Evolutionary conservation across 75 land plant genomes (phyloP).

Genomic region (Pinus taeda): DNA sequence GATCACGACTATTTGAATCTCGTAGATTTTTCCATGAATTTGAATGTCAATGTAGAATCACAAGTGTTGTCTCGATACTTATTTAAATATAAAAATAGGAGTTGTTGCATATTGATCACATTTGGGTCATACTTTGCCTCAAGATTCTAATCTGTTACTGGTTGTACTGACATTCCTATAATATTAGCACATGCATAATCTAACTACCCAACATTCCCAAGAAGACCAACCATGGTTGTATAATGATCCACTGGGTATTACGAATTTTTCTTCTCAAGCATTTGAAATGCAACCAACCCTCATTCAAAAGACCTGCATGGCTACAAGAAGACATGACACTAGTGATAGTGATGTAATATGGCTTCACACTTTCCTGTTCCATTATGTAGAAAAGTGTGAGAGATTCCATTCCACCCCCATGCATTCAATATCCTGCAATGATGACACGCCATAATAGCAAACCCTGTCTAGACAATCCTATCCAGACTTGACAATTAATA

Average conservation of each 20-base stretch:
- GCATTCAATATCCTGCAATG: conserved; percentile 32
- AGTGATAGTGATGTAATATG: conserved; percentile 16
- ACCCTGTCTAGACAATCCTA: conserved; percentile 23
- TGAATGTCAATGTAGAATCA: too few species aligned
- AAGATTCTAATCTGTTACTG: not conserved
- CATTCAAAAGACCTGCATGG: not conserved
- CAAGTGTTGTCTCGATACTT: too few species aligned
- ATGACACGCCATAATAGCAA: conserved; percentile 45
- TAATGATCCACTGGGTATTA: not conserved
- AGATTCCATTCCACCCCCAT: conserved; percentile 21
- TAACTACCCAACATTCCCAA: not conserved
- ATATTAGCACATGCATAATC: not conserved
- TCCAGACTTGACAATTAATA: conserved; percentile 56
- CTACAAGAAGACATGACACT: not conserved
- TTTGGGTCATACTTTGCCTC: too few species aligned
- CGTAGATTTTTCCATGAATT: too few species aligned
- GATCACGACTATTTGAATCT: too few species aligned
- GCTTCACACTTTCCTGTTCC: conserved; percentile 24
- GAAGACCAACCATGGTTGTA: not conserved
- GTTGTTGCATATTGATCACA: too few species aligned
- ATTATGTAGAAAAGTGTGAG: conserved; percentile 14
- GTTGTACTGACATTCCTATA: not conserved
- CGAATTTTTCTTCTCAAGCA: not conserved
- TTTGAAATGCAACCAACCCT: not conserved
- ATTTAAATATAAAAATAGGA: too few species aligned